These are phyloP conservation scores for Tritrichomonas foetus DNA, from an alignment of 208 protist genomes.

Conservation along the genomic window DNA sequence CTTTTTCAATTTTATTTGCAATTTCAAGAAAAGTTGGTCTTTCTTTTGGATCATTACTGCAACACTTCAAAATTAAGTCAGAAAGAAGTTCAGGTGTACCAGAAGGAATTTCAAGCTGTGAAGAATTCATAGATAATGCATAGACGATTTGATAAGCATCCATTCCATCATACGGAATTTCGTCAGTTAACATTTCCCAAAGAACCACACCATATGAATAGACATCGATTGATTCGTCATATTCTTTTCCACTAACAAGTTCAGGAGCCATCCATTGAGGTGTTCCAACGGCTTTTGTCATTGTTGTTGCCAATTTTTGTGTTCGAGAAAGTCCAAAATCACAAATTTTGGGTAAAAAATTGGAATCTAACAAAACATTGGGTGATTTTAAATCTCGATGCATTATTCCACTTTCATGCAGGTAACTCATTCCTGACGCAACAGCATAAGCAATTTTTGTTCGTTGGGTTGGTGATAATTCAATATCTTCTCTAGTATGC, in stretches of 20 bases:
- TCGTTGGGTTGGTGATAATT: background rate
- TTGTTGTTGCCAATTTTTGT: background rate
- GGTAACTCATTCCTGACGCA: background rate
- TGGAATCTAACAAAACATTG: background rate
- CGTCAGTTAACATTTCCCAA: background rate
- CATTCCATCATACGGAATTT: slow-evolving; percentile 4
- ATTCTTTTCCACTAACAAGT: background rate
- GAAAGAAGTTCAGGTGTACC: too few species aligned
- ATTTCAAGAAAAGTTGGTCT: too few species aligned
- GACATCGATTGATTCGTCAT: background rate
- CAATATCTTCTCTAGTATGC: background rate
- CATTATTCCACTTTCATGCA: background rate
- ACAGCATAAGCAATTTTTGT: background rate
- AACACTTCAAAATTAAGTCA: too few species aligned
- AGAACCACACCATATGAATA: slow-evolving; percentile 20
- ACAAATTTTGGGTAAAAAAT: background rate
- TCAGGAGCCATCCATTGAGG: slow-evolving; percentile 5
- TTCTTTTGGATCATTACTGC: too few species aligned
- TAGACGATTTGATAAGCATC: background rate
- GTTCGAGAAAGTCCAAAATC: background rate
- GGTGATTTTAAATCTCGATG: background rate
- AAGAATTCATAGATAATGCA: too few species aligned
- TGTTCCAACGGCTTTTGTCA: background rate
- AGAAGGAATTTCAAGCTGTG: too few species aligned
- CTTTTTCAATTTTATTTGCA: too few species aligned